A percentile compares a stretch with the other conserved stretches of the same genome.
phyloP scores from a whole-genome alignment of 306 rosid species.

The Casuarina equisetifolia region DNA sequence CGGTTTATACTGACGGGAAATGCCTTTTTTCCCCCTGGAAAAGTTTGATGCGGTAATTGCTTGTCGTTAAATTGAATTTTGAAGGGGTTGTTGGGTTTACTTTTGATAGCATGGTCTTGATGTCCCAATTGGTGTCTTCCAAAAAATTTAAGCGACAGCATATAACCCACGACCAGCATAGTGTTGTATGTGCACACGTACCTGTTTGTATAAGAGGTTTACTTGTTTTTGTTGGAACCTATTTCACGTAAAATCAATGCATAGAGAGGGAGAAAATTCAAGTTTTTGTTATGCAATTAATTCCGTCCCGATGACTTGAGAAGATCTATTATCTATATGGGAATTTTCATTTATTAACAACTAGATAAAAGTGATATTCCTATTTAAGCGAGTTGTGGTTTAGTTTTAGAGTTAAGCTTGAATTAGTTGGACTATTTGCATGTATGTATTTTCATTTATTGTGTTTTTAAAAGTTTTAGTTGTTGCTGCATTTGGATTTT shows the following conservation, averaged over 20 bases:
- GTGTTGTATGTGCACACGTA: not conserved
- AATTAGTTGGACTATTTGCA: not conserved
- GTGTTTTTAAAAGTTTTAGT: not conserved
- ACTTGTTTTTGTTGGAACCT: conserved; percentile 5
- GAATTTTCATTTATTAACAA: not conserved
- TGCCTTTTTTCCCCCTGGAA: not conserved
- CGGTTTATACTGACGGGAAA: not conserved
- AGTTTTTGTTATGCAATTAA: not conserved
- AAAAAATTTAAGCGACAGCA: not conserved
- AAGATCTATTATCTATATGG: not conserved
- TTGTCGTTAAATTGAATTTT: not conserved
- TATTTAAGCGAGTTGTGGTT: not conserved
- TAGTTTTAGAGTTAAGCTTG: not conserved
- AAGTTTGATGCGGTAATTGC: not conserved
- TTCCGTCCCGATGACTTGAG: not conserved
- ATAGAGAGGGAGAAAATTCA: not conserved
- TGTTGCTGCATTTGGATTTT: not conserved
- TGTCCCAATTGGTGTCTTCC: not conserved
- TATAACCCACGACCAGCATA: not conserved
- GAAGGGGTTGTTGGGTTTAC: not conserved
- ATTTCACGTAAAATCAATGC: not conserved
- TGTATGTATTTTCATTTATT: not conserved
- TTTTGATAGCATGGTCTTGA: not conserved
- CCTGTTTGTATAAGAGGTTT: not conserved
- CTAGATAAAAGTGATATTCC: not conserved